Evolutionary conservation across 139 green algal genomes (phyloP).

Genomic region (Coccomyxa sp.): DNA sequence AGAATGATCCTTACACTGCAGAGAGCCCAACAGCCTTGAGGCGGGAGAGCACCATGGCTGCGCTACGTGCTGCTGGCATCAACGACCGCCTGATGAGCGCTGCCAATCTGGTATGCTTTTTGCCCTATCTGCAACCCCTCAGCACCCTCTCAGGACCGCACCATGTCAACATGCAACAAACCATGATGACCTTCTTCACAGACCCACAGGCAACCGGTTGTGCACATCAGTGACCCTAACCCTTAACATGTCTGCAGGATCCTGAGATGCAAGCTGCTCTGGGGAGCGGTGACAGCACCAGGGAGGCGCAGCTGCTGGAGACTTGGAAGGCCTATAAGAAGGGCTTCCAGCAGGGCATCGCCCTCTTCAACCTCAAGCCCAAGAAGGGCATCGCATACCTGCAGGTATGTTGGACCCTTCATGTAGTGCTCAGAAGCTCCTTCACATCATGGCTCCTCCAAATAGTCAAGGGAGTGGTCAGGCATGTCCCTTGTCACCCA

Average conservation of each 20-base stretch:
- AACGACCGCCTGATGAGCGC: not conserved
- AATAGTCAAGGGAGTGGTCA: no score
- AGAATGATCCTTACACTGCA: not conserved
- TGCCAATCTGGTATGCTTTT: not conserved
- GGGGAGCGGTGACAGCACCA: conserved; percentile 14
- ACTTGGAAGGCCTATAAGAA: conserved; percentile 71
- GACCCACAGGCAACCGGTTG: not conserved
- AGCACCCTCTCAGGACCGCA: no score
- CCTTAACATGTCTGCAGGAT: conserved; percentile 12
- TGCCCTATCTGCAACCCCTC: no score
- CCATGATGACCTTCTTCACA: no score
- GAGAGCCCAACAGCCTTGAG: not conserved
- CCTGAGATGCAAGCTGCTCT: conserved; percentile 8
- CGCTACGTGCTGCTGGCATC: not conserved
- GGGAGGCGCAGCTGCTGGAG: conserved; percentile 51
- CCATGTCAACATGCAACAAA: no score
- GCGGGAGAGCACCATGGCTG: not conserved
- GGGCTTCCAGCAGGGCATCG: conserved; percentile 76
- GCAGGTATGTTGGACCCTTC: no score
- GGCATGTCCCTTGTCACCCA: no score
- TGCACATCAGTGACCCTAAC: not conserved
- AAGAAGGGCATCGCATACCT: conserved; percentile 88
- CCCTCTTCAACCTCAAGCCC: conserved; percentile 97
- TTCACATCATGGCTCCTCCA: no score
- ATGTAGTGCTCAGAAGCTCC: no score